These are phyloP conservation scores for Larix kaempferi DNA, from an alignment of 75 land plant genomes.

Conservation along the genomic window DNA sequence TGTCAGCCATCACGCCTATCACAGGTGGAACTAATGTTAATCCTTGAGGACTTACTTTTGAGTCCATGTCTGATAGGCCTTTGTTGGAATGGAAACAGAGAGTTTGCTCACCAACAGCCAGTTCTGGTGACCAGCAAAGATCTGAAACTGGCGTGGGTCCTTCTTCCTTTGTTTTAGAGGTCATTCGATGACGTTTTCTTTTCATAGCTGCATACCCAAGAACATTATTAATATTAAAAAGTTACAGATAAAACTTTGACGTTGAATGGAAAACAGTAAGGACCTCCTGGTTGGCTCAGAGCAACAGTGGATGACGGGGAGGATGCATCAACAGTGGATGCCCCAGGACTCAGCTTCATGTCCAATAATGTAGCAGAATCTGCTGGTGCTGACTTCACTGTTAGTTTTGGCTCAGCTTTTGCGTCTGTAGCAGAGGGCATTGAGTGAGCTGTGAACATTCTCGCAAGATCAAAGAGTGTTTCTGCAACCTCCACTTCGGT, in stretches of 20 bases:
- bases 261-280: not conserved
- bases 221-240: not conserved
- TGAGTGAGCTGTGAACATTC: constrained; percentile 18
- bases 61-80: not conserved
- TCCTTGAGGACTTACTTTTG: not conserved
- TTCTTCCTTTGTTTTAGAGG: not conserved
- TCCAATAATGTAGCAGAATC: not conserved
- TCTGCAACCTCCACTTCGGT: constrained; percentile 41
- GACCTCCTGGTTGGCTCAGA: not conserved
- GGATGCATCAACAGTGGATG: not conserved
- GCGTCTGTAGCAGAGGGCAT: constrained; percentile 10
- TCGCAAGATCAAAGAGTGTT: constrained; percentile 34
- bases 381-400: not conserved
- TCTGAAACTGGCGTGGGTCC: not conserved
- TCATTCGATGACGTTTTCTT: not conserved
- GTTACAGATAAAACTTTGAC: not conserved
- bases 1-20: not conserved
- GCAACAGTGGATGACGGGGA: constrained; percentile 1
- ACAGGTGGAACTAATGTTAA: not conserved
- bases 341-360: not conserved
- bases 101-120: not conserved
- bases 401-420: constrained; percentile 12
- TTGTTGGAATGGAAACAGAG: not conserved
- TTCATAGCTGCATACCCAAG: not conserved
- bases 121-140: not conserved